Evolutionary conservation across 1,284 basidiomycete species (phyloP).

Genomic region (Papiliotrema fonsecae): DNA sequence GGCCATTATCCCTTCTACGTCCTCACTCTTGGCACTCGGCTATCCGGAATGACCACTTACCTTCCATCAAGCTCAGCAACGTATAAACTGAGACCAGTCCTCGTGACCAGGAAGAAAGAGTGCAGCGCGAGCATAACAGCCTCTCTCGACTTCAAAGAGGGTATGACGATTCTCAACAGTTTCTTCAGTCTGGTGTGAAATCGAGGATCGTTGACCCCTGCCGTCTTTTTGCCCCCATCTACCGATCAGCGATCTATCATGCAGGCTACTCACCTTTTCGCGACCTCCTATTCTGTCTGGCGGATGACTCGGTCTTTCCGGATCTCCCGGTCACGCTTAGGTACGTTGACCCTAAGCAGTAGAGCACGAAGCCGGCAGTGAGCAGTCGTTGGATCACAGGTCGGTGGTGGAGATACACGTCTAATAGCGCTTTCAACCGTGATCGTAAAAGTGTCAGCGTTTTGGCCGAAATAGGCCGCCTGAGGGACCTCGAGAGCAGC

Average conservation of each 20-base stretch:
- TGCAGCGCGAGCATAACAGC: slow-evolving; percentile 81
- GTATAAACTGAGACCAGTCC: slow-evolving; percentile 90
- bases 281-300: slow-evolving; percentile 4
- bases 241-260: not conserved
- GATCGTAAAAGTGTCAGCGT: slow-evolving; percentile 5
- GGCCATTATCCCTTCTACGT: too few relatives aligned
- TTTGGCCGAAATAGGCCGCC: slow-evolving; percentile 1
- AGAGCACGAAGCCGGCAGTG: slow-evolving; percentile 48
- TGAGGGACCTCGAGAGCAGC: not conserved
- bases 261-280: slow-evolving; percentile 5
- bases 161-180: slow-evolving; percentile 85
- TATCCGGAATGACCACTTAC: slow-evolving; percentile 51
- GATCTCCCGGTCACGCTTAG: slow-evolving; percentile 29
- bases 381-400: slow-evolving; percentile 65
- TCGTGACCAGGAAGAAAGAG: slow-evolving; percentile 76
- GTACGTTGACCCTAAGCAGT: slow-evolving; percentile 37
- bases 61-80: slow-evolving; percentile 90
- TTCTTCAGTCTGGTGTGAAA: slow-evolving; percentile 77
- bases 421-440: slow-evolving; percentile 13
- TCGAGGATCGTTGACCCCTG: slow-evolving; percentile 67
- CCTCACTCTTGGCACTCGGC: not conserved
- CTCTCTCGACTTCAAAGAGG: slow-evolving; percentile 76
- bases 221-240: slow-evolving; percentile 14
- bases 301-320: slow-evolving; percentile 8
- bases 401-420: slow-evolving; percentile 58